Evolutionary conservation across 2,329 filamentous ascomycete genomes (phyloP).

Genomic region (Colletotrichum truncatum): DNA sequence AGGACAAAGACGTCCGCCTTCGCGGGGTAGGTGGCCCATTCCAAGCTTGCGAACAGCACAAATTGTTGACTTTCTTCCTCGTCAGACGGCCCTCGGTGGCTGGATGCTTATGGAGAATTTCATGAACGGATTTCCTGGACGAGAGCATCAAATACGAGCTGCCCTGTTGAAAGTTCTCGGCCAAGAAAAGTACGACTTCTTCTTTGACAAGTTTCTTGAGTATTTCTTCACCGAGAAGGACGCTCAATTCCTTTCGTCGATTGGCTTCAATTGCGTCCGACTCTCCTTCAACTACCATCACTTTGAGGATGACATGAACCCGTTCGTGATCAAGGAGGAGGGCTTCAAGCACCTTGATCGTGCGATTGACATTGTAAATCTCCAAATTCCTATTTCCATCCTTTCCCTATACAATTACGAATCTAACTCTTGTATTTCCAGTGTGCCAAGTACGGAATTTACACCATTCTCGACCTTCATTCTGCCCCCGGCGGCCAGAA

Average conservation of each 20-base stretch:
- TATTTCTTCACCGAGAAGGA: conserved; percentile 69
- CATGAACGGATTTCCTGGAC: conserved; percentile 69
- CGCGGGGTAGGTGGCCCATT: conserved; percentile 34
- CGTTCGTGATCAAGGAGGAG: conserved; percentile 53
- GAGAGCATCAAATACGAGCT: conserved; percentile 64
- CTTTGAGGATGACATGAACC: conserved; percentile 62
- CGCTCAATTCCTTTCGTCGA: conserved; percentile 63
- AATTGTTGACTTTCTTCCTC: not conserved
- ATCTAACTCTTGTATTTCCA: not conserved
- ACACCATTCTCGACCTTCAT: conserved; percentile 55
- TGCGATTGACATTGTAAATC: conserved; percentile 49
- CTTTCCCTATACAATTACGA: not conserved
- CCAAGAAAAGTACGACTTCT: conserved; percentile 65
- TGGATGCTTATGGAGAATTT: conserved; percentile 66
- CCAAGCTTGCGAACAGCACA: no score
- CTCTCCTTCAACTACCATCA: conserved; percentile 70
- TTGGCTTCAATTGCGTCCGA: conserved; percentile 66
- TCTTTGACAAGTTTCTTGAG: conserved; percentile 65
- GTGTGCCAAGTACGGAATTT: conserved; percentile 51
- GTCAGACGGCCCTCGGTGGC: conserved; percentile 40
- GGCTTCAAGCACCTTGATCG: conserved; percentile 60
- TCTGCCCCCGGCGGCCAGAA: conserved; percentile 56
- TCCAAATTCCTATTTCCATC: not conserved
- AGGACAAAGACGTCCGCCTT: conserved; percentile 55
- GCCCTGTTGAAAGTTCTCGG: conserved; percentile 63